Conservation (phyloP, 176 grass and related monocot genomes). For the Zoysia pacifica region DNA sequence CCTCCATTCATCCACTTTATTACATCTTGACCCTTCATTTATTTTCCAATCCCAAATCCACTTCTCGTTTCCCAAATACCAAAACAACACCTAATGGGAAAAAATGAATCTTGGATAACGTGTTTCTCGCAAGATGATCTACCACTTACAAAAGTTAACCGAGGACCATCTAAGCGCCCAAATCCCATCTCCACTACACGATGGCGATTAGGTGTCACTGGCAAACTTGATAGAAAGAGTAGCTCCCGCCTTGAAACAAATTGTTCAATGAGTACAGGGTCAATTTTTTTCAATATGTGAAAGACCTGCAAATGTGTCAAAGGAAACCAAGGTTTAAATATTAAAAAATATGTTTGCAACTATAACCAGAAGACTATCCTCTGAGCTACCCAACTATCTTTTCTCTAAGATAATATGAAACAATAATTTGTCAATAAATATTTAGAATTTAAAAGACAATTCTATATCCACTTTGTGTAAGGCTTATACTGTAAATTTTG, state of each 20-base stretch:
- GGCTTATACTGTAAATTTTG: slow-evolving; percentile 5
- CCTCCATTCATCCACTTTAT: no score
- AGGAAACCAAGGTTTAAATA: slow-evolving; percentile 17
- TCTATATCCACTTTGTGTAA: neutral
- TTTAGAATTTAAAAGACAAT: neutral
- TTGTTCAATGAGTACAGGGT: slow-evolving; percentile 66
- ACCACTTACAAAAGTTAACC: slow-evolving; percentile 79
- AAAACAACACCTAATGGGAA: neutral
- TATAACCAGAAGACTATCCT: neutral
- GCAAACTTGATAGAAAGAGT: slow-evolving; percentile 75
- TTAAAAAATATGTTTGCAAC: neutral
- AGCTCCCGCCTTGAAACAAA: slow-evolving; percentile 67
- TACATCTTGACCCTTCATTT: no score
- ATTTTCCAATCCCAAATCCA: no score
- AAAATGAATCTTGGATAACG: neutral
- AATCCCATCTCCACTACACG: slow-evolving; percentile 66
- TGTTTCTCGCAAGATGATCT: neutral
- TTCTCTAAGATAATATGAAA: slow-evolving; percentile 29
- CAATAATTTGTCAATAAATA: neutral
- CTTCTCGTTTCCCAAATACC: no score
- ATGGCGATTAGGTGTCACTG: slow-evolving; percentile 84
- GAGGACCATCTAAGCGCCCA: slow-evolving; percentile 70
- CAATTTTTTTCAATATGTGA: slow-evolving; percentile 69
- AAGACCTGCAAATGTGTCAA: slow-evolving; percentile 63
- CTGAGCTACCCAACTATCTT: neutral